Percentiles rank a stretch among this genome's conserved stretches.
phyloP scores from a whole-genome alignment of 2,329 filamentous ascomycete species.

The Daldinia eschscholtzii region DNA sequence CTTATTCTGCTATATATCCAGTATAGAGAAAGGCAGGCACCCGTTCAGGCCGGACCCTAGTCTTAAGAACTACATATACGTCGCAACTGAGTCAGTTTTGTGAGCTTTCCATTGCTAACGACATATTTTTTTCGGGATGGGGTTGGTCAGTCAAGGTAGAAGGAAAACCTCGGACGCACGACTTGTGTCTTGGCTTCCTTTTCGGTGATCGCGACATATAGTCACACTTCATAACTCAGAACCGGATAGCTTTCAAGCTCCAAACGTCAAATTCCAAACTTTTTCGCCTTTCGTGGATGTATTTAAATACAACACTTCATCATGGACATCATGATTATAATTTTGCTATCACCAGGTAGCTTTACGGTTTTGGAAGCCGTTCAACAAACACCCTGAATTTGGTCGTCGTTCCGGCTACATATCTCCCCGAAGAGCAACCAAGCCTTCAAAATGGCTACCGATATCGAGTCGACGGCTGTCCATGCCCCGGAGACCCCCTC shows the following conservation, averaged over 20 bases:
- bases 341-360: not conserved
- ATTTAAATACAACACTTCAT: not conserved
- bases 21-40: not conserved
- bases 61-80: not conserved
- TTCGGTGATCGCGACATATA: not conserved
- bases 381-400: not conserved
- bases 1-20: not conserved
- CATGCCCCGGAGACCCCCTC: not conserved
- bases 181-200: conserved; percentile 1
- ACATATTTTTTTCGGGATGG: not conserved
- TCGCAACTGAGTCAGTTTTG: not conserved
- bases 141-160: not conserved
- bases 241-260: not conserved
- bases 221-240: not conserved
- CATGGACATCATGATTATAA: not conserved
- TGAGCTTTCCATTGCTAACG: not conserved
- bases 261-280: not conserved
- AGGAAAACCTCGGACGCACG: not conserved
- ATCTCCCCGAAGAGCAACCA: not conserved
- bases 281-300: not conserved
- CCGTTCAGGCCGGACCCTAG: not conserved
- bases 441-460: not conserved
- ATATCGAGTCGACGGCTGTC: not conserved
- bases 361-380: not conserved
- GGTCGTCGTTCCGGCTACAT: not conserved